These are phyloP conservation scores for Aspergillus baeticus DNA, from an alignment of 495 filamentous ascomycete genomes.

Conservation along the genomic window DNA sequence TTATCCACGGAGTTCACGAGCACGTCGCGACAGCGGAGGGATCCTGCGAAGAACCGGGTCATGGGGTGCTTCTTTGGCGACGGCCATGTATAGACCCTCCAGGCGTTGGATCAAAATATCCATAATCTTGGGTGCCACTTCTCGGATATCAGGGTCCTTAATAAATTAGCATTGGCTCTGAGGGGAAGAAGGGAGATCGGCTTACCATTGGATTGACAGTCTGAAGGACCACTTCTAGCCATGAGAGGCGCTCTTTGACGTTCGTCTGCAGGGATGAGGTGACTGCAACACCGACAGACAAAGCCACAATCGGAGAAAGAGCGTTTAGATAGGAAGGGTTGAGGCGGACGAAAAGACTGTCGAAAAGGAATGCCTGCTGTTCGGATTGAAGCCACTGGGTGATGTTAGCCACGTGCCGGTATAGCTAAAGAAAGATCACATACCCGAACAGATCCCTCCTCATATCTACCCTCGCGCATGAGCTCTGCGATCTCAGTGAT, in stretches of 20 bases:
- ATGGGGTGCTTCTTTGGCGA: constrained; percentile 59
- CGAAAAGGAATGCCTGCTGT: constrained; percentile 73
- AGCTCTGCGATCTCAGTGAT: constrained; percentile 61
- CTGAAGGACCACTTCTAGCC: constrained; percentile 72
- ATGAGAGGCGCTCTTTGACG: constrained; percentile 65
- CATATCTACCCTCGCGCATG: constrained; percentile 64
- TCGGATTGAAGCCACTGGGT: constrained; percentile 81
- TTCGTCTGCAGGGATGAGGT: constrained; percentile 67
- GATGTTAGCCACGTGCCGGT: not conserved
- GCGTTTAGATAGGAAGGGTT: constrained; percentile 65
- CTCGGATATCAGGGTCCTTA: constrained; percentile 73
- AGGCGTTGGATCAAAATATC: constrained; percentile 67
- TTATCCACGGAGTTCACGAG: constrained; percentile 47
- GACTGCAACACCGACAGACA: constrained; percentile 82
- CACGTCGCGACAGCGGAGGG: constrained; percentile 51
- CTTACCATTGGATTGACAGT: constrained; percentile 50
- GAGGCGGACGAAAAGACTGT: constrained; percentile 72
- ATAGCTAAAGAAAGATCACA: constrained; percentile 14
- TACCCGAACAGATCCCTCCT: constrained; percentile 68
- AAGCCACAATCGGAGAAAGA: constrained; percentile 71
- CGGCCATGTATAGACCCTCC: constrained; percentile 66
- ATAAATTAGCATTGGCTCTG: not conserved
- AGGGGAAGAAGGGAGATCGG: constrained; percentile 1
- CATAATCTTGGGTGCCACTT: constrained; percentile 65
- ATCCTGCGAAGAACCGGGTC: constrained; percentile 65